These are phyloP conservation scores for Apophysomyces variabilis DNA, from an alignment of 371 early-diverging fungal genomes.

Conservation along the genomic window DNA sequence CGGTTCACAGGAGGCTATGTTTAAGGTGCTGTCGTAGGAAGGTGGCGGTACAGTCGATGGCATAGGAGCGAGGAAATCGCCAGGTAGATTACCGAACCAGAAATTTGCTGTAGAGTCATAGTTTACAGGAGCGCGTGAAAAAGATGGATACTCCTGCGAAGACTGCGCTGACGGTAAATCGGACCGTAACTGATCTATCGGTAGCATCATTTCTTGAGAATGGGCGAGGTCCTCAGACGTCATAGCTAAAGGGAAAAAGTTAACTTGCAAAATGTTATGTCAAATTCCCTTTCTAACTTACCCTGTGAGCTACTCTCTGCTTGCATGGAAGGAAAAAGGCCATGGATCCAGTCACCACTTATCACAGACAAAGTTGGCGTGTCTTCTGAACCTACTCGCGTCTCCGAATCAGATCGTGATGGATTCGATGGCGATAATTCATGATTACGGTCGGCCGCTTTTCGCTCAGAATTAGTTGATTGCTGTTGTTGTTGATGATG, in stretches of 20 bases:
- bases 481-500: not conserved
- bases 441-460: conserved; percentile 13
- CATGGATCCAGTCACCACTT: conserved; percentile 50
- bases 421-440: not conserved
- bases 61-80: conserved; percentile 8
- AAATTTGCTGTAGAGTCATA: conserved; percentile 16
- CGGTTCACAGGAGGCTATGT: not conserved
- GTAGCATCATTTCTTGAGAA: conserved; percentile 20
- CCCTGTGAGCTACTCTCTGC: conserved; percentile 15
- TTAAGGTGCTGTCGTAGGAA: conserved; percentile 9
- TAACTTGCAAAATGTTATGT: not conserved
- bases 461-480: not conserved
- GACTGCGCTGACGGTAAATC: not conserved
- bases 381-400: conserved; percentile 17
- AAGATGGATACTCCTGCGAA: conserved; percentile 9
- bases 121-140: not conserved
- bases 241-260: not conserved
- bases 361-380: conserved; percentile 32
- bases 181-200: conserved; percentile 19
- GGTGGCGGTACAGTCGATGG: not conserved
- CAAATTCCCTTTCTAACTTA: conserved; percentile 10
- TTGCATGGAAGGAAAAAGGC: conserved; percentile 36
- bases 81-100: conserved; percentile 21
- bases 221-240: not conserved
- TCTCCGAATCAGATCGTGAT: not conserved